Percentiles rank a stretch among this genome's conserved stretches.
phyloP scores from a whole-genome alignment of 2,329 filamentous ascomycete genomes.

The Neofusicoccum kwambonambiense region DNA sequence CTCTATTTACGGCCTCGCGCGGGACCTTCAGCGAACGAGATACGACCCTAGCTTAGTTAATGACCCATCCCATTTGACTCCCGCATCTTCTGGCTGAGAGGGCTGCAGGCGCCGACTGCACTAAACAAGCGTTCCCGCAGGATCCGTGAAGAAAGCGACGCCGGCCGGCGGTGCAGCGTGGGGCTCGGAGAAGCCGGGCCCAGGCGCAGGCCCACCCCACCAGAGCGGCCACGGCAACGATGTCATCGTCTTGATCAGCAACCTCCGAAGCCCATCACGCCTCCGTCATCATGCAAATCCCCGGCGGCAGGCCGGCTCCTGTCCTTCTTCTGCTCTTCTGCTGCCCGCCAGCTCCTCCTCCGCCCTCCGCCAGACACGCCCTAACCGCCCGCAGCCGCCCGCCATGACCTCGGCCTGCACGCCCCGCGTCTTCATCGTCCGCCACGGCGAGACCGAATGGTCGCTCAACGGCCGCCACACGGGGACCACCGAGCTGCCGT shows the following conservation, averaged over 20 bases:
- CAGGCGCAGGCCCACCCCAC: not conserved
- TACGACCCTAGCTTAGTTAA: conserved; percentile 8
- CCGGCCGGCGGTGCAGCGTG: not conserved
- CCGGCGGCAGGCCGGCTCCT: not conserved
- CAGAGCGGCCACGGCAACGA: not conserved
- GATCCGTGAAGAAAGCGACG: not conserved
- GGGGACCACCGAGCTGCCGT: conserved; percentile 77
- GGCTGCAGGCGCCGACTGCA: not conserved
- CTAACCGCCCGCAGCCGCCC: not conserved
- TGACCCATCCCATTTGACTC: not conserved
- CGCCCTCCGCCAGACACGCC: not conserved
- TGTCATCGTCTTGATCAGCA: conserved; percentile 16
- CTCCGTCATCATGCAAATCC: conserved; percentile 1
- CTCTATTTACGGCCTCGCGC: conserved; percentile 8
- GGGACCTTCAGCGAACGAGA: not conserved
- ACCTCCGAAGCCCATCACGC: not conserved
- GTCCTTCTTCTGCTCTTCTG: not conserved
- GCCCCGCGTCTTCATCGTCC: conserved; percentile 55
- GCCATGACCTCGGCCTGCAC: conserved; percentile 34
- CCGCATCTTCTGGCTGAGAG: not conserved
- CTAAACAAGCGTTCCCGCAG: conserved; percentile 1
- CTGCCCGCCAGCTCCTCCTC: not conserved
- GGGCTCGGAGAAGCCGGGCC: conserved; percentile 3
- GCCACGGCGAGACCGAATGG: conserved; percentile 96
- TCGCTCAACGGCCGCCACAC: conserved; percentile 79